Conservation (phyloP, 352 stramenopile genomes). For the Pythium coloratum region DNA sequence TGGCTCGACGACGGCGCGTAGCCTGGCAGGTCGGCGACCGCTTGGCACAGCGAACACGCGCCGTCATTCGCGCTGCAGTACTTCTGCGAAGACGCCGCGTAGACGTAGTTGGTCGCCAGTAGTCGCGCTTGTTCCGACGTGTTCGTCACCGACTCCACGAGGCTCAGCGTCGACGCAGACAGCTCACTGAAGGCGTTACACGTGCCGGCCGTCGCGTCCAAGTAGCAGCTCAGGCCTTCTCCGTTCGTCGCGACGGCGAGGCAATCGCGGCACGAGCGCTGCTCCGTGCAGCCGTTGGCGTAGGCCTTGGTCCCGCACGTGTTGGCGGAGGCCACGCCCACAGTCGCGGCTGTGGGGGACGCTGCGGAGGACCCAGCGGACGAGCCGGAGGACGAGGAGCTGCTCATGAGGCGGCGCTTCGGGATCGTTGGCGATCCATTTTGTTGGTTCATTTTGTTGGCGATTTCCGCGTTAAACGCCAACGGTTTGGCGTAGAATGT, state of each 20-base stretch:
- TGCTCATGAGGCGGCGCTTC: not conserved
- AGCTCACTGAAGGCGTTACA: constrained; percentile 22
- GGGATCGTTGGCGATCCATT: not conserved
- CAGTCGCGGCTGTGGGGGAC: not conserved
- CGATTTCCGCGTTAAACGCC: not conserved
- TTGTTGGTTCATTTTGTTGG: not conserved
- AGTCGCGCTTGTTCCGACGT: constrained; percentile 4
- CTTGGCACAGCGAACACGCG: constrained; percentile 24
- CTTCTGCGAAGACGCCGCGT: constrained; percentile 10
- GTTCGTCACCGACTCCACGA: not conserved
- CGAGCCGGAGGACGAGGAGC: not conserved
- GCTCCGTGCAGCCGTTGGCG: constrained; percentile 26
- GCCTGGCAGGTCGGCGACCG: constrained; percentile 18
- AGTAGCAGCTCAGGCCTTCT: constrained; percentile 24
- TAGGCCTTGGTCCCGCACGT: constrained; percentile 20
- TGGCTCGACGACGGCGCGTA: constrained; percentile 26
- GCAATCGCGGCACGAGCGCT: constrained; percentile 27
- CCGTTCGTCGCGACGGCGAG: constrained; percentile 9
- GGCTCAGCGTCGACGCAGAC: not conserved
- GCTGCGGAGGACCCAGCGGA: not conserved
- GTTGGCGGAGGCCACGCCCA: not conserved
- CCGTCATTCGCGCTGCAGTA: constrained; percentile 25
- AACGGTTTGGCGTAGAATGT: not conserved
- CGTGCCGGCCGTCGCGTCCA: constrained; percentile 16
- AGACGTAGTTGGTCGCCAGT: constrained; percentile 18